Evolutionary conservation across 2,329 filamentous ascomycete species (phyloP).

Genomic region (Diaporthe destruens): DNA sequence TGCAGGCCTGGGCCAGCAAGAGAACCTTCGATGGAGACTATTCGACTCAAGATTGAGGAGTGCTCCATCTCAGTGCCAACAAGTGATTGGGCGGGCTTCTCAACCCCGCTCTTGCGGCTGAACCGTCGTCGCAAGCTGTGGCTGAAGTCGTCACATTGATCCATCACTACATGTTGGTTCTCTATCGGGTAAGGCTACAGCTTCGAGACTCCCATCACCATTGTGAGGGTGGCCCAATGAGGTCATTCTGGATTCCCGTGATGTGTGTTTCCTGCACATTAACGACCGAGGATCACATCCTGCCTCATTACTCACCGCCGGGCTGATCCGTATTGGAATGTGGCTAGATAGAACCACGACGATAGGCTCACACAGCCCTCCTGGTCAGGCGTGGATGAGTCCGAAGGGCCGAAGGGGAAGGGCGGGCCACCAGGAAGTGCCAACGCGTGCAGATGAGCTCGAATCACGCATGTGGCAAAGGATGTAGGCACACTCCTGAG

Average conservation of each 20-base stretch:
- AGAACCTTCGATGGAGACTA: background rate
- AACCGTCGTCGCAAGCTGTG: slow-evolving; percentile 12
- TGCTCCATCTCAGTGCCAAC: background rate
- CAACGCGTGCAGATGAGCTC: slow-evolving; percentile 15
- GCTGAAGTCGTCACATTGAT: slow-evolving; percentile 5
- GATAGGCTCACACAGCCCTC: background rate
- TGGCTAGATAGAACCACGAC: background rate
- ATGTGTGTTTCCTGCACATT: slow-evolving; percentile 8
- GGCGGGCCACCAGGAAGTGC: slow-evolving; percentile 2
- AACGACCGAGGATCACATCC: background rate
- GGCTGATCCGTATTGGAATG: background rate
- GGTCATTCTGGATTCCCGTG: slow-evolving; percentile 24
- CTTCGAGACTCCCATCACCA: background rate
- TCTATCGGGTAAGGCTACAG: background rate
- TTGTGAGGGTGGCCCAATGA: slow-evolving; percentile 2
- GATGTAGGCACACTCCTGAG: slow-evolving; percentile 13
- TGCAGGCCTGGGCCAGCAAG: background rate
- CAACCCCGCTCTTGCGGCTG: slow-evolving; percentile 3
- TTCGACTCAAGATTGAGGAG: background rate
- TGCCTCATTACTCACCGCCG: slow-evolving; percentile 5
- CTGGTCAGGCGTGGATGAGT: slow-evolving; percentile 1
- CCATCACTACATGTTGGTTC: slow-evolving; percentile 1
- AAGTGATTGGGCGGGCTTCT: background rate
- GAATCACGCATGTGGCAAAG: background rate
- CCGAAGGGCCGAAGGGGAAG: slow-evolving; percentile 16